phyloP scores from a whole-genome alignment of 1,139 yeast genomes.

The Yamadazyma dendronema region DNA sequence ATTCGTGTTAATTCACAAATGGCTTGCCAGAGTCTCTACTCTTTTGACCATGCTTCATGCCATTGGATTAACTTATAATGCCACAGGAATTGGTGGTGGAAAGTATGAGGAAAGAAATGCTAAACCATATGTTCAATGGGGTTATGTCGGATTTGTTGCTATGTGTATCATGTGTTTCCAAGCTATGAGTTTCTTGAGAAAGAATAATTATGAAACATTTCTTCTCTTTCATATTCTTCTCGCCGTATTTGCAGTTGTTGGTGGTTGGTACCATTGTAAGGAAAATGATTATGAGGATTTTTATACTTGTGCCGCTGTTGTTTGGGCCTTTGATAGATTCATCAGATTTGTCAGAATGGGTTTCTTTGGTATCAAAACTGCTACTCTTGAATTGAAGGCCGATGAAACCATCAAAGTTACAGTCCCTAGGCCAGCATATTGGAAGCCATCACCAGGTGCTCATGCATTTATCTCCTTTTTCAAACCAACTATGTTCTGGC shows the following conservation, averaged over 20 bases:
- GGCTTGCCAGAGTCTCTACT: conserved; percentile 54
- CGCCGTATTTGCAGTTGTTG: conserved; percentile 54
- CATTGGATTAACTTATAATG: conserved; percentile 45
- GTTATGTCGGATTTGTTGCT: conserved; percentile 47
- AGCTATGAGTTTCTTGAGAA: conserved; percentile 54
- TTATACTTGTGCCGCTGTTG: conserved; percentile 52
- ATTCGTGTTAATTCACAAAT: conserved; percentile 63
- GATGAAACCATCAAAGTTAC: conserved; percentile 45
- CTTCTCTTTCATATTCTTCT: conserved; percentile 55
- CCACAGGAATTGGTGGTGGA: conserved; percentile 30
- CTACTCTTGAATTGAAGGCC: conserved; percentile 47
- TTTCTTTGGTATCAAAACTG: conserved; percentile 48
- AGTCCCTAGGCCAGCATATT: conserved; percentile 32
- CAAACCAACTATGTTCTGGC: conserved; percentile 48
- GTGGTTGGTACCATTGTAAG: conserved; percentile 58
- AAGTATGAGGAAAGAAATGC: conserved; percentile 37
- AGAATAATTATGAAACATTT: conserved; percentile 62
- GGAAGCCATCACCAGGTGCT: conserved; percentile 40
- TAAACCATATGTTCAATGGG: conserved; percentile 49
- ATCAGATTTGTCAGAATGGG: conserved; percentile 49
- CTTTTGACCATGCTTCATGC: conserved; percentile 50
- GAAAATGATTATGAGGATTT: conserved; percentile 45
- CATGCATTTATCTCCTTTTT: conserved; percentile 40
- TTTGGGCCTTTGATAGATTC: conserved; percentile 64
- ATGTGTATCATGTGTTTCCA: conserved; percentile 41